Conservation (phyloP, 148 eudicot species). For the Rhododendron henanense region DNA sequence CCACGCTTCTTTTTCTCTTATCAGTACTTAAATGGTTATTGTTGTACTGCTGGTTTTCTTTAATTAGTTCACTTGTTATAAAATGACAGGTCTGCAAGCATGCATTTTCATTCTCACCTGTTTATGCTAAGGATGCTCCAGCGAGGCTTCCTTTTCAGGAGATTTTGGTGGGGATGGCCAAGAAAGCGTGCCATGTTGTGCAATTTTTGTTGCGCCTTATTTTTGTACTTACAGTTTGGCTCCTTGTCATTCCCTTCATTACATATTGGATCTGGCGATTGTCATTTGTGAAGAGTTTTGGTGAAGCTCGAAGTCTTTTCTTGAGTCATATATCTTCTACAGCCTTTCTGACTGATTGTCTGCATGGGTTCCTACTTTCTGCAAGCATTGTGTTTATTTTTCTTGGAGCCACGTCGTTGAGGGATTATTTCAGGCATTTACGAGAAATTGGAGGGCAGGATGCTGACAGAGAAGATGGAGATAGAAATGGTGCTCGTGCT, state of each 20-base stretch:
- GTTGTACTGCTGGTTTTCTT: neutral
- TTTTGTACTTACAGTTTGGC: conserved; percentile 93
- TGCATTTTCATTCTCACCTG: conserved; percentile 88
- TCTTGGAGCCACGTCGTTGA: conserved; percentile 86
- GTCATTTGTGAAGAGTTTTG: conserved; percentile 76
- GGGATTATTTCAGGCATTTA: conserved; percentile 88
- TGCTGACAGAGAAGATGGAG: neutral
- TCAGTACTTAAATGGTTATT: neutral
- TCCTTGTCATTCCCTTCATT: conserved; percentile 82
- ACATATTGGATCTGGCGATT: conserved; percentile 94
- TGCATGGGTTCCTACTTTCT: conserved; percentile 92
- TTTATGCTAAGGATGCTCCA: conserved; percentile 92
- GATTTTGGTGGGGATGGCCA: conserved; percentile 77
- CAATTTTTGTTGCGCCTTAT: conserved; percentile 84
- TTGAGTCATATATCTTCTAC: conserved; percentile 73
- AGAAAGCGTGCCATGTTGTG: conserved; percentile 77
- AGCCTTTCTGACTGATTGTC: conserved; percentile 78
- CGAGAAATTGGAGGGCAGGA: conserved; percentile 53
- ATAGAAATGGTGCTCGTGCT: conserved; percentile 57
- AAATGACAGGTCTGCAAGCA: conserved; percentile 87
- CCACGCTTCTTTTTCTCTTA: neutral
- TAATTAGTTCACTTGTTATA: neutral
- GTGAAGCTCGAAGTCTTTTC: conserved; percentile 77
- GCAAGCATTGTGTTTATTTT: conserved; percentile 91
- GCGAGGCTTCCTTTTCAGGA: conserved; percentile 85